These are phyloP conservation scores for Globisporangium rhizosaccharum DNA, from an alignment of 352 stramenopile genomes.

Conservation along the genomic window DNA sequence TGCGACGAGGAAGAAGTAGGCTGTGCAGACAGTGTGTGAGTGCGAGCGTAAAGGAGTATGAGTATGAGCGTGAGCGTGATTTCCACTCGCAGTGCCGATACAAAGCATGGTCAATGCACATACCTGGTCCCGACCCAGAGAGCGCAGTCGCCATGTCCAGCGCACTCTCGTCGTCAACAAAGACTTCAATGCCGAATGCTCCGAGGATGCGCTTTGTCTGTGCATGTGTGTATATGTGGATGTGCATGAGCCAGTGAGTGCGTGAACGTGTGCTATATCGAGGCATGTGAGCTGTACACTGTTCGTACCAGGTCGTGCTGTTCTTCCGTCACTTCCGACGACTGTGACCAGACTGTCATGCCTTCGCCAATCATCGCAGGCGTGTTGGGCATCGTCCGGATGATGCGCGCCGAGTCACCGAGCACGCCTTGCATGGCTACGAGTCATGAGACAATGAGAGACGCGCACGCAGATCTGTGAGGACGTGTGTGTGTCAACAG, in stretches of 20 bases:
- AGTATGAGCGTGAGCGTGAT: no score
- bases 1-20: conserved; percentile 95
- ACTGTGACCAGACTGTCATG: conserved; percentile 93
- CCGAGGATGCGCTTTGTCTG: conserved; percentile 84
- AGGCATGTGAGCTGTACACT: conserved; percentile 6
- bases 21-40: conserved; percentile 17
- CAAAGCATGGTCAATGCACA: background rate
- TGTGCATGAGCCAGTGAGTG: background rate
- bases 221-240: background rate
- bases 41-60: background rate
- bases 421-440: conserved; percentile 47
- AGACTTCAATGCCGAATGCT: conserved; percentile 90
- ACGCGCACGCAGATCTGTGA: background rate
- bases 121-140: conserved; percentile 88
- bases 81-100: no score
- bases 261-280: background rate
- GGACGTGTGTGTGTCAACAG: background rate
- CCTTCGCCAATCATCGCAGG: conserved; percentile 92
- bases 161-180: conserved; percentile 92
- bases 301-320: conserved; percentile 51
- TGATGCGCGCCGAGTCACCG: conserved; percentile 70
- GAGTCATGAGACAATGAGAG: background rate
- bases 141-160: conserved; percentile 94
- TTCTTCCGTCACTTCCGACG: conserved; percentile 62
- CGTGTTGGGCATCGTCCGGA: conserved; percentile 95